A percentile compares a stretch with the other conserved stretches of the same genome.
Evolutionary conservation across 73 alveolate genomes (phyloP).

Genomic region (Tetrahymena elliotti): DNA sequence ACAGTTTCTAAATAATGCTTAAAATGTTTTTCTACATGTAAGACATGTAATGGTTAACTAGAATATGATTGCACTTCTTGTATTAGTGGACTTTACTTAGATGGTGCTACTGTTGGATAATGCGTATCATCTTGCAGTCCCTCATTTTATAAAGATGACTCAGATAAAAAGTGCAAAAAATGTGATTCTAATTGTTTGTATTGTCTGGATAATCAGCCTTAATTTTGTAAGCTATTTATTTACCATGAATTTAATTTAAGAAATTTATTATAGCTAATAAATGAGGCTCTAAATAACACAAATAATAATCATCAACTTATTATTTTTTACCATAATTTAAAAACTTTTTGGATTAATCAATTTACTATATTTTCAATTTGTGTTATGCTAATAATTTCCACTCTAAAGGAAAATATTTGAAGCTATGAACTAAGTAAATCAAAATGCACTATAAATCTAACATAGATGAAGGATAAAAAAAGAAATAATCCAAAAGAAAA

Average conservation of each 20-base stretch:
- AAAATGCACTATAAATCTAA: too few relatives aligned
- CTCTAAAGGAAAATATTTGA: too few relatives aligned
- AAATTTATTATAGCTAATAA: too few relatives aligned
- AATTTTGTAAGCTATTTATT: neutral
- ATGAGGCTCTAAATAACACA: too few relatives aligned
- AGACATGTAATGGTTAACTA: neutral
- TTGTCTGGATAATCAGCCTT: neutral
- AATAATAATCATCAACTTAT: too few relatives aligned
- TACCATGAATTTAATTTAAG: neutral
- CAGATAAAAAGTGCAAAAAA: neutral
- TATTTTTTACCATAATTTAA: too few relatives aligned
- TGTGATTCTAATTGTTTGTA: neutral
- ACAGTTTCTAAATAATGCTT: neutral
- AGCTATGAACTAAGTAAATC: too few relatives aligned
- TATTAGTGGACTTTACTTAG: neutral
- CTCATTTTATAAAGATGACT: neutral
- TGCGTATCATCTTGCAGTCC: neutral
- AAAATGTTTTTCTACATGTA: neutral
- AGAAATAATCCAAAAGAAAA: too few relatives aligned
- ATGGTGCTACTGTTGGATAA: neutral
- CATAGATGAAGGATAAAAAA: too few relatives aligned
- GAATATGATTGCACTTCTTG: neutral
- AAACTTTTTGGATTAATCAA: too few relatives aligned
- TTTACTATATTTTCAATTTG: too few relatives aligned
- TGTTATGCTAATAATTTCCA: too few relatives aligned